Base-by-base conservation (phyloP, 192 early-diverging fungal genomes). In the Cladochytrium replicatum region DNA sequence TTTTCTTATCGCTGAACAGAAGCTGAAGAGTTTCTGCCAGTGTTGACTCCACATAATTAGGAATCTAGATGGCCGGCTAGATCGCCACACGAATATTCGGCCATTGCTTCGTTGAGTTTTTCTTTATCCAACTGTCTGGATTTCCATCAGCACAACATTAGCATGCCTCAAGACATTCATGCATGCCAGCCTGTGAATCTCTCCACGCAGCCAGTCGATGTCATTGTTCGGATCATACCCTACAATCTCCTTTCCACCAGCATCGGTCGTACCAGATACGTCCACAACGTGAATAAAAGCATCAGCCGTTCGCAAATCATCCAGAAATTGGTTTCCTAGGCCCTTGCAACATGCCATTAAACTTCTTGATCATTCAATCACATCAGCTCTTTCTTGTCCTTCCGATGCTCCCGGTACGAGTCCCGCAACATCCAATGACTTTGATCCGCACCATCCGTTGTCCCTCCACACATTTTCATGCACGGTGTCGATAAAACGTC, bases 201-300 rank as follows among this genome's bases (percentile, higher is more conserved):
- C 87, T 1, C 54, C 29, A 21, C 72, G 63, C 21, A 90, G 72
- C 87, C 87, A 90, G 54, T 80, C 83, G 29, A 90, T 84, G 56
- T 90, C 87, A 54, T 83, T 77, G 5, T 86, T 68, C 3, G 87
- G 87, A 34, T 90, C 86, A 44, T 90, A 88, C 7, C 86, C 86
- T 8, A 69, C 61, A 2, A 86, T 86, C 31, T 75, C 85, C 42
- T 85, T 83, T 2, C 87, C 87, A 39, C 61, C 63, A 2, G 69
- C 80, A 49, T 90, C 87, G 0, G 87, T 90, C 2, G 82, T 88
- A 3, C 87, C 87, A 15, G 82, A 85, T 6, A 81, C 85, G 46
- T 90, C 87, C 0, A 90, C 87, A 15, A 90, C 85, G 50, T 90
- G 87, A 54, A 90, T 81, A 32, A 90, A 59, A 6, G 77, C 77